Evolutionary conservation across 805 yeast species (phyloP), one percentile per base, ranked within the genome.

Genomic region (Starmera dryadoides): DNA sequence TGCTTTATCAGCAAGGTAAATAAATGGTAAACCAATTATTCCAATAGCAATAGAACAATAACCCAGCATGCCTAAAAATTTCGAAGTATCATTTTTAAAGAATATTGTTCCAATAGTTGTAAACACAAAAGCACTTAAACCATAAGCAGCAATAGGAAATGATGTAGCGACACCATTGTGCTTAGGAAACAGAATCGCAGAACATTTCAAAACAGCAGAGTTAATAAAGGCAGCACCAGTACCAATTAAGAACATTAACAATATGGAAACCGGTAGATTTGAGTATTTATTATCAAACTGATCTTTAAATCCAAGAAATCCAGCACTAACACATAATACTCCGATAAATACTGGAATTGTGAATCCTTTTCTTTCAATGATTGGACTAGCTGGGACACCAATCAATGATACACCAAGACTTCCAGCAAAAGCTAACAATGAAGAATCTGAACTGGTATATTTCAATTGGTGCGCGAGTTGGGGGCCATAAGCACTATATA

Each of bases 401-500:
- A 73, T 38, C 16, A 84, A 64, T 4, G 81, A 68, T 49, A 66
- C 65, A 0, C 89, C 87, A 30, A 83, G 59, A 26, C 81, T 75
- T 2, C 91, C 94, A 7, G 72, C 56, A 51, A 82, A 71, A 3
- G 87, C 89, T 3, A 84, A 69, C 22, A 69, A 53, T 4, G 88
- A 77, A 4, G 84, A 67, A 38, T 80, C 72, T 0, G 85, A 68
- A 3, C 85, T 86, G 1, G 75, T 55, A 48, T 85, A 75, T 17
- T 62, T 60, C 38, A 85, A 67, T 37, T 68, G 66, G 22, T 58
- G 58, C 1, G 88, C 85, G 39, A 83, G 66, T 55, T 85, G 93
- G 0, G 94, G 91, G 30, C 87, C 81, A 56, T 77, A 85, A 1
- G 86, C 85, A 8, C 86, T 78, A 59, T 79, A 85, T 34, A 84